These are phyloP conservation scores for Macrophomina tecta DNA, from an alignment of 2,329 filamentous ascomycete species.

Conservation along the genomic window DNA sequence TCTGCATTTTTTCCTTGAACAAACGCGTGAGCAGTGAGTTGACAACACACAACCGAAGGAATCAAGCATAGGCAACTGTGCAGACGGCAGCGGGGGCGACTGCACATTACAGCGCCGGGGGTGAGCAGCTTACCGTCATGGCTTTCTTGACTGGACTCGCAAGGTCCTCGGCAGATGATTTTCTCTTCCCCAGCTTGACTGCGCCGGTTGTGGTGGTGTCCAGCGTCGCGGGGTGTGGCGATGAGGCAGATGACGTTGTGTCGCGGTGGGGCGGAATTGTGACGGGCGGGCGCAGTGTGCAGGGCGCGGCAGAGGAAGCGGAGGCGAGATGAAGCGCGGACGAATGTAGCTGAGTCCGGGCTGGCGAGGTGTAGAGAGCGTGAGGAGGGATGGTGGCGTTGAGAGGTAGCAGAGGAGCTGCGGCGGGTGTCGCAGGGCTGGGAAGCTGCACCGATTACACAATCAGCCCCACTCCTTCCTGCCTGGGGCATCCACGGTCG, in stretches of 20 bases:
- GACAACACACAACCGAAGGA: background rate
- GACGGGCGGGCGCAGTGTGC: background rate
- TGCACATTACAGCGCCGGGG: background rate
- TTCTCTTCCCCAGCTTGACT: slow-evolving; percentile 52
- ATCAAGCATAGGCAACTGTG: background rate
- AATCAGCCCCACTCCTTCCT: slow-evolving; percentile 18
- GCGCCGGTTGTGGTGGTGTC: slow-evolving; percentile 23
- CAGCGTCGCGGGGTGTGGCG: slow-evolving; percentile 25
- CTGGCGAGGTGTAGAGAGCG: slow-evolving; percentile 13
- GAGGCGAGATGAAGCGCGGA: background rate
- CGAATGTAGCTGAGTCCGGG: slow-evolving; percentile 15
- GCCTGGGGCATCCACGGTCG: slow-evolving; percentile 7
- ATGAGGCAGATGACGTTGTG: slow-evolving; percentile 28
- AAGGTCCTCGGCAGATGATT: slow-evolving; percentile 45
- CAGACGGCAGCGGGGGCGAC: slow-evolving; percentile 20
- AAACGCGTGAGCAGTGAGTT: slow-evolving; percentile 15
- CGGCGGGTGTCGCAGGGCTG: slow-evolving; percentile 18
- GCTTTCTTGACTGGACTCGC: slow-evolving; percentile 47
- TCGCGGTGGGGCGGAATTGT: slow-evolving; percentile 27
- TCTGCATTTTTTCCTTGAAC: slow-evolving; percentile 64
- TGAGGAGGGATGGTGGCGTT: slow-evolving; percentile 10
- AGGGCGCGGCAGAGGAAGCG: background rate
- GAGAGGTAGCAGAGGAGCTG: slow-evolving; percentile 1
- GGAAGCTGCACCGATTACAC: slow-evolving; percentile 27
- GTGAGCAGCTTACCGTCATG: slow-evolving; percentile 45